phyloP scores from a whole-genome alignment of 768 basidiomycete species.

The Hemileccinum rubropunctum region DNA sequence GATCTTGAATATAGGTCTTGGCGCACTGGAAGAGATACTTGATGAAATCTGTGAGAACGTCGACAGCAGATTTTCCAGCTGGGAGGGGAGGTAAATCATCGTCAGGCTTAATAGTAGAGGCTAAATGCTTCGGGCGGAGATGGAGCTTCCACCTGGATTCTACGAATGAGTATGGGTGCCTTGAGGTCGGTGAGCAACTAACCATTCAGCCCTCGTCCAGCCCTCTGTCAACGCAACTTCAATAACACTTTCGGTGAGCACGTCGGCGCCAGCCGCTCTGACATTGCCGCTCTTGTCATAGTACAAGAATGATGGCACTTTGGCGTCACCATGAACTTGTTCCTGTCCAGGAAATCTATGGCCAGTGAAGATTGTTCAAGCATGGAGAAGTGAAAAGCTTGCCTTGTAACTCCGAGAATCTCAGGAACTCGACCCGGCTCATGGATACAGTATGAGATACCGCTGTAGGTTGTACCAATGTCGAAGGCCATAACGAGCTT shows the following conservation, averaged over 20 bases:
- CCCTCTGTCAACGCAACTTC: constrained; percentile 34
- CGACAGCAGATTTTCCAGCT: constrained; percentile 9
- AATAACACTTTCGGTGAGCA: constrained; percentile 27
- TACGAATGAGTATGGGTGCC: neutral
- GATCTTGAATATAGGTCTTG: constrained; percentile 13
- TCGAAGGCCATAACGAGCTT: constrained; percentile 46
- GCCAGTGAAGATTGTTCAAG: constrained; percentile 1
- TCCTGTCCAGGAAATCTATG: constrained; percentile 40
- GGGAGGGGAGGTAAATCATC: constrained; percentile 32
- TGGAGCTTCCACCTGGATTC: constrained; percentile 26
- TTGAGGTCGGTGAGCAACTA: neutral
- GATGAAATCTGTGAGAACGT: constrained; percentile 24
- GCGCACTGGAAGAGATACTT: constrained; percentile 15
- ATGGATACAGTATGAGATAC: constrained; percentile 36
- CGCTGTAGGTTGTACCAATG: constrained; percentile 46
- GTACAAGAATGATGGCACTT: constrained; percentile 44
- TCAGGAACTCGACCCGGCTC: constrained; percentile 10
- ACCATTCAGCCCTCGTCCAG: constrained; percentile 20
- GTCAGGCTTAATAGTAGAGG: constrained; percentile 18
- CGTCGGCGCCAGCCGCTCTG: constrained; percentile 42
- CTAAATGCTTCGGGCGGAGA: constrained; percentile 14
- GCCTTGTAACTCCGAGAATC: constrained; percentile 9
- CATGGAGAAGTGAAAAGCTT: neutral
- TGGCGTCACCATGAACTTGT: constrained; percentile 38
- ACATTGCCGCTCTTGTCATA: constrained; percentile 38